Evolutionary conservation across 169 alveolate species (phyloP).

Genomic region (Cryptosporidium canis): DNA sequence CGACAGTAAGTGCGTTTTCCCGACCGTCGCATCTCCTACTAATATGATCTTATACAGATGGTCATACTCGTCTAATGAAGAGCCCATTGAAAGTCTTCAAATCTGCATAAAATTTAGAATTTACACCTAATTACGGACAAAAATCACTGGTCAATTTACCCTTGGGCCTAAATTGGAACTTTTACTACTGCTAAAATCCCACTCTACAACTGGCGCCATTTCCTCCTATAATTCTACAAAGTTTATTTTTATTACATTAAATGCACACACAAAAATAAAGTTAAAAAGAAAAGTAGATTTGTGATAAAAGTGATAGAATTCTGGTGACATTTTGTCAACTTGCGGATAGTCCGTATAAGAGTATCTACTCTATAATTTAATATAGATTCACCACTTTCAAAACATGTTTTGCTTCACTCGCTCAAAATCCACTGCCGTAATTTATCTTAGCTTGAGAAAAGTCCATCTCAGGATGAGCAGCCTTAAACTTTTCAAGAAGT

Average conservation of each 20-base stretch:
- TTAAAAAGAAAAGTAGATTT: background rate
- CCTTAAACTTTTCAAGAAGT: conserved; percentile 92
- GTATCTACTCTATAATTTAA: background rate
- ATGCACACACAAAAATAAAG: background rate
- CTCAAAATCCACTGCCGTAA: conserved; percentile 76
- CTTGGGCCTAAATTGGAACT: background rate
- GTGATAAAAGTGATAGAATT: background rate
- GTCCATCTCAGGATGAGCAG: conserved; percentile 98
- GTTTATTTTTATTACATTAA: background rate
- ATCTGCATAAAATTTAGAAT: conserved; percentile 1
- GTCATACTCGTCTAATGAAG: conserved; percentile 83
- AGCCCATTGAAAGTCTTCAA: conserved; percentile 20
- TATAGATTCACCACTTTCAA: background rate
- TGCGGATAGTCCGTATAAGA: background rate
- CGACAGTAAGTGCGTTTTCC: conserved; percentile 93
- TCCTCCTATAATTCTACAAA: background rate
- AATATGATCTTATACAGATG: conserved; percentile 89
- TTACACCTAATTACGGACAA: background rate
- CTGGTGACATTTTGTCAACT: background rate
- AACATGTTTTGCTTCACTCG: background rate
- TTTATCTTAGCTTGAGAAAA: conserved; percentile 94
- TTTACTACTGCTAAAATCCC: background rate
- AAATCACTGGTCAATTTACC: background rate
- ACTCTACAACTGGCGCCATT: conserved; percentile 18
- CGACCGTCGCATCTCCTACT: conserved; percentile 97